A percentile compares a stretch with the other conserved stretches of the same genome.
phyloP scores from a whole-genome alignment of 2,329 filamentous ascomycete genomes.

The Madurella mycetomatis region DNA sequence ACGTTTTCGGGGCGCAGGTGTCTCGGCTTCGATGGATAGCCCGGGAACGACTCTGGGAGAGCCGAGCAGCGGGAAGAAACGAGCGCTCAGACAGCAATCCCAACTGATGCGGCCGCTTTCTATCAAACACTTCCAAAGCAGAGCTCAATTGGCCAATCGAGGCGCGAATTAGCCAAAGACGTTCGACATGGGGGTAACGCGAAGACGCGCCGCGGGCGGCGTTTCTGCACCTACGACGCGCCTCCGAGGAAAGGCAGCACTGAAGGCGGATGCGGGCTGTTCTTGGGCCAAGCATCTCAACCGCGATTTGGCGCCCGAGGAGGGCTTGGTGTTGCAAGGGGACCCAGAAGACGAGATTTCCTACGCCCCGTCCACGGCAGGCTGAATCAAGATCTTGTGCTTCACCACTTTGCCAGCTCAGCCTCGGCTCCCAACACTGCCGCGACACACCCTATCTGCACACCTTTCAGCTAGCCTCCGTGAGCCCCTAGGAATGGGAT shows the following conservation, averaged over 20 bases:
- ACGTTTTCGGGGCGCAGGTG: neutral
- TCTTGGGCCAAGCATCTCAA: neutral
- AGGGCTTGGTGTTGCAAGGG: constrained; percentile 12
- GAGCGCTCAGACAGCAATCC: constrained; percentile 12
- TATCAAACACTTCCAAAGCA: constrained; percentile 3
- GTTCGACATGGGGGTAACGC: constrained; percentile 18
- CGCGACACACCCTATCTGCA: neutral
- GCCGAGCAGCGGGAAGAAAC: neutral
- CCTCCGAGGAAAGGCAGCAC: neutral
- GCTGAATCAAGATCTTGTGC: neutral
- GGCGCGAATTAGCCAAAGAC: constrained; percentile 3
- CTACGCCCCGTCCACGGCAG: too few species aligned
- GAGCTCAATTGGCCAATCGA: constrained; percentile 18
- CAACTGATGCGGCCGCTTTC: neutral
- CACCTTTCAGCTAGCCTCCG: neutral
- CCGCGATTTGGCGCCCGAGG: constrained; percentile 3
- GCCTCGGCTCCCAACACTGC: neutral
- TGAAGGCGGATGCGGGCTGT: neutral
- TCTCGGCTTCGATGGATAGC: neutral
- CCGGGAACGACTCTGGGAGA: neutral
- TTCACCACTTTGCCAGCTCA: too few species aligned
- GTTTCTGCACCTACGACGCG: constrained; percentile 14
- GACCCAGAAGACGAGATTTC: too few species aligned
- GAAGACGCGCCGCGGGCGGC: constrained; percentile 20
- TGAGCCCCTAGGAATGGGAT: neutral